These are phyloP conservation scores for Suillus luteus DNA, from an alignment of 768 basidiomycete species.

Conservation along the genomic window DNA sequence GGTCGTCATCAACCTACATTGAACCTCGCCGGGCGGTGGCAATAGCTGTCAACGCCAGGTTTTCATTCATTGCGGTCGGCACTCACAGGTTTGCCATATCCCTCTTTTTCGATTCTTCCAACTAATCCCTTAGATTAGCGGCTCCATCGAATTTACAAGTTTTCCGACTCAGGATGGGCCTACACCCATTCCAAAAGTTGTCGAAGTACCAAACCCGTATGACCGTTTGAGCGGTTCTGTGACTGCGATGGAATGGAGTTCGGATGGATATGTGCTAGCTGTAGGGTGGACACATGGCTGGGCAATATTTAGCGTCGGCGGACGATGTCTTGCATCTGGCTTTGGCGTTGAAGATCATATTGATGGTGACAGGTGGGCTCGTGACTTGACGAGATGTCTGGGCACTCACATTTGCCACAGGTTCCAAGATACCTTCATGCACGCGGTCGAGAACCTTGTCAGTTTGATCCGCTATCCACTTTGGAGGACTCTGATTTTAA, in stretches of 20 bases:
- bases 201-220: conserved; percentile 65
- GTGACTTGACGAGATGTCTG: conserved; percentile 5
- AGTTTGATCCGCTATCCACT: conserved; percentile 25
- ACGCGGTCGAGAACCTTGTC: conserved; percentile 75
- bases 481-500: conserved; percentile 11
- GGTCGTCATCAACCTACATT: conserved; percentile 44
- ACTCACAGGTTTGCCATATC: conserved; percentile 54
- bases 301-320: conserved; percentile 89
- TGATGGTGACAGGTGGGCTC: conserved; percentile 49
- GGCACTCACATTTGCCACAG: conserved; percentile 32
- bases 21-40: conserved; percentile 68
- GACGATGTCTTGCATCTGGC: conserved; percentile 80
- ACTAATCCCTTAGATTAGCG: conserved; percentile 43
- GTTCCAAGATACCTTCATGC: conserved; percentile 86
- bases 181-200: conserved; percentile 57
- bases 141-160: conserved; percentile 63
- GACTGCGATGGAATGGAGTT: conserved; percentile 83
- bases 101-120: conserved; percentile 4
- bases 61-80: conserved; percentile 83
- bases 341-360: conserved; percentile 67
- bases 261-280: conserved; percentile 93
- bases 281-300: conserved; percentile 91
- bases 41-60: conserved; percentile 74
- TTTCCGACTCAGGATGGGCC: conserved; percentile 67
- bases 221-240: conserved; percentile 62